Evolutionary conservation across 2,329 filamentous ascomycete species (phyloP).

Genomic region (Aspergillus aculeatus): DNA sequence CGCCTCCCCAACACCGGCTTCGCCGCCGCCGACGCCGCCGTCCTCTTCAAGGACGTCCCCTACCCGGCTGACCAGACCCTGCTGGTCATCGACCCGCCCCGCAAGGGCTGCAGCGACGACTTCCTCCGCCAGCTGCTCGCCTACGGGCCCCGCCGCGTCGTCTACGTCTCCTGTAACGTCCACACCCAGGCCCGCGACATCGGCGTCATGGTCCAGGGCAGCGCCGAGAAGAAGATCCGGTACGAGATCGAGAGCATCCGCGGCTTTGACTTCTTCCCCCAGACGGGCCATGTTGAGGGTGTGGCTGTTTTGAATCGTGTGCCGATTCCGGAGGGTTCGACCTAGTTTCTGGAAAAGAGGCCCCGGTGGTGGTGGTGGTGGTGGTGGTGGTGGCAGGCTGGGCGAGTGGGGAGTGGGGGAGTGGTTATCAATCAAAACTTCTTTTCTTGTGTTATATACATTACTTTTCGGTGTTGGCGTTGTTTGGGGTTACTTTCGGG

Average conservation of each 20-base stretch:
- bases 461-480: background rate
- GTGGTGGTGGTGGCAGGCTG: background rate
- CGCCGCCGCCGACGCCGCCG: slow-evolving; percentile 80
- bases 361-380: background rate
- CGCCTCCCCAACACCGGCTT: slow-evolving; percentile 74
- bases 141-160: slow-evolving; percentile 74
- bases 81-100: slow-evolving; percentile 93
- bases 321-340: background rate
- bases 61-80: slow-evolving; percentile 80
- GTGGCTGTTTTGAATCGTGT: slow-evolving; percentile 57
- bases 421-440: too few relatives aligned
- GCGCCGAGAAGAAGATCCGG: slow-evolving; percentile 38
- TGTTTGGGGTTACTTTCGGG: too few relatives aligned
- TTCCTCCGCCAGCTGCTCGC: slow-evolving; percentile 78
- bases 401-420: background rate
- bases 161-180: slow-evolving; percentile 97
- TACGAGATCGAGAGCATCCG: slow-evolving; percentile 89
- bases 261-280: slow-evolving; percentile 97
- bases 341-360: background rate
- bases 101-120: slow-evolving; percentile 86
- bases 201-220: slow-evolving; percentile 76
- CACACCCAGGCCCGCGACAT: slow-evolving; percentile 96
- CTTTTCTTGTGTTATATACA: too few relatives aligned
- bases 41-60: slow-evolving; percentile 73
- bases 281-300: slow-evolving; percentile 69